Evolutionary conservation across 176 grass and related monocot genomes (phyloP).

Genomic region (Oryza longistaminata): DNA sequence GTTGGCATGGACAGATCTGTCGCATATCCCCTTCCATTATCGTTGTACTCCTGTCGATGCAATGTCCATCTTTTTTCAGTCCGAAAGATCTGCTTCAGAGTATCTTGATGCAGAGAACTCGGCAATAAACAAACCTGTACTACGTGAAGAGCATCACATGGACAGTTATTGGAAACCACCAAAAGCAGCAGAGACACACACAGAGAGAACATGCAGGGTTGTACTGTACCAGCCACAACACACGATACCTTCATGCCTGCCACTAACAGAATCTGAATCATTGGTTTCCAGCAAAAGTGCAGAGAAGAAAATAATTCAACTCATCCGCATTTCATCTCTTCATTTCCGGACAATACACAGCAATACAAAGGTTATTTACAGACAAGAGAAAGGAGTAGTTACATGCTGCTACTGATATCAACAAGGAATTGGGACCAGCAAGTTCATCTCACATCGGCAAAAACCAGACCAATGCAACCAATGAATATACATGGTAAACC

Average conservation of each 20-base stretch:
- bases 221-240: slow-evolving; percentile 10
- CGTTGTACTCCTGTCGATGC: not conserved
- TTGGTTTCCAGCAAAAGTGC: not conserved
- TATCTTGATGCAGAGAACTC: slow-evolving; percentile 7
- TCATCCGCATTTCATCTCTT: slow-evolving; percentile 38
- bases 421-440: slow-evolving; percentile 17
- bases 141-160: slow-evolving; percentile 42
- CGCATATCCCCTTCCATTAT: not conserved
- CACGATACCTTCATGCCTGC: slow-evolving; percentile 23
- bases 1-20: slow-evolving; percentile 1
- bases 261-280: slow-evolving; percentile 22
- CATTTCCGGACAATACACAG: slow-evolving; percentile 29
- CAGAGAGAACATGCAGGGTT: slow-evolving; percentile 29
- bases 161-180: slow-evolving; percentile 39
- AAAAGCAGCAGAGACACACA: slow-evolving; percentile 9
- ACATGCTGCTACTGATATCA: slow-evolving; percentile 36
- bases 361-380: slow-evolving; percentile 60
- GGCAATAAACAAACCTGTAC: slow-evolving; percentile 31
- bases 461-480: slow-evolving; percentile 28
- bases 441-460: slow-evolving; percentile 34
- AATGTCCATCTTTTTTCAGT: not conserved
- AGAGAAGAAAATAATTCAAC: not conserved
- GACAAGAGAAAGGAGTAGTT: slow-evolving; percentile 10
- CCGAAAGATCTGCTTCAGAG: not conserved
- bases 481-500: slow-evolving; percentile 15